These are phyloP conservation scores for Crepidotus sp. DNA, from an alignment of 1,284 basidiomycete species.

Conservation along the genomic window DNA sequence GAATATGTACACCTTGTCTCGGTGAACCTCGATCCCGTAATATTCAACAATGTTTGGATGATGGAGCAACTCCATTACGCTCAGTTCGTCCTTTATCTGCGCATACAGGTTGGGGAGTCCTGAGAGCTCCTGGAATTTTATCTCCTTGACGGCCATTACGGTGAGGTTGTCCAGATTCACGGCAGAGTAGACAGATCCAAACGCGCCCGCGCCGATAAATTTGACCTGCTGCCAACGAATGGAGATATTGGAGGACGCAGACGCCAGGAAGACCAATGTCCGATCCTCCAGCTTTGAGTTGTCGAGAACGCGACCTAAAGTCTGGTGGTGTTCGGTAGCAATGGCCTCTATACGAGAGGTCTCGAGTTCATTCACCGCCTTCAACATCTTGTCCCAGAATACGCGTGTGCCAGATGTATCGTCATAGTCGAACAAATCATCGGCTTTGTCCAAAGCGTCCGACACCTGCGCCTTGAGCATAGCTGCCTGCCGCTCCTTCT, in stretches of 20 bases:
- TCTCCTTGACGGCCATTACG: slow-evolving; percentile 99
- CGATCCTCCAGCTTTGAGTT: slow-evolving; percentile 87
- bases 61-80: slow-evolving; percentile 97
- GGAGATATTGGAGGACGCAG: slow-evolving; percentile 89
- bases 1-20: slow-evolving; percentile 98
- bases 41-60: slow-evolving; percentile 99
- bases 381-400: slow-evolving; percentile 64
- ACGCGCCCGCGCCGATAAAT: slow-evolving; percentile 96
- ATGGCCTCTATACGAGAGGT: slow-evolving; percentile 43
- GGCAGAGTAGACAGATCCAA: slow-evolving; percentile 95
- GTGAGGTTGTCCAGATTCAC: slow-evolving; percentile 96
- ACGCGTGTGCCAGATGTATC: slow-evolving; percentile 55
- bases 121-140: slow-evolving; percentile 91
- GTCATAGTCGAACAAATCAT: slow-evolving; percentile 36
- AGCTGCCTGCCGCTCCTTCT: slow-evolving; percentile 79
- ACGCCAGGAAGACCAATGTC: slow-evolving; percentile 85
- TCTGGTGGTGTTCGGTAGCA: slow-evolving; percentile 64
- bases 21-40: slow-evolving; percentile 98
- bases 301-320: slow-evolving; percentile 84
- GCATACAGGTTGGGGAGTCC: slow-evolving; percentile 78
- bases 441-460: slow-evolving; percentile 30
- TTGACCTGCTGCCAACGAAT: slow-evolving; percentile 98
- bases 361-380: slow-evolving; percentile 59
- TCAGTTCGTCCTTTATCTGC: slow-evolving; percentile 95
- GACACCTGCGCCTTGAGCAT: slow-evolving; percentile 54